phyloP scores from a whole-genome alignment of 2,329 filamentous ascomycete species.

The Botrytis elliptica region DNA sequence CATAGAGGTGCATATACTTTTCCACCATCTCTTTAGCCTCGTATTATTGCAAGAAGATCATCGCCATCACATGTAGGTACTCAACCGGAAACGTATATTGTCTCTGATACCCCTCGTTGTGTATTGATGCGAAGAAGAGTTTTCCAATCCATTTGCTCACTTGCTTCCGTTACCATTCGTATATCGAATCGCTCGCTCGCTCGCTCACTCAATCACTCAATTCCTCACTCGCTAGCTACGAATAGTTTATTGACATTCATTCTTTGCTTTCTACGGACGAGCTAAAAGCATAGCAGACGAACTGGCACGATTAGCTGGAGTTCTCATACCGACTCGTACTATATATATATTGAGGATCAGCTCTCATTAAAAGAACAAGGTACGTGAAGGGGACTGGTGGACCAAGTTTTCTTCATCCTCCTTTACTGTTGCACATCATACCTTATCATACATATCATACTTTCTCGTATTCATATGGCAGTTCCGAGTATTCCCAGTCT shows the following conservation, averaged over 20 bases:
- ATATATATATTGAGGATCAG: background rate
- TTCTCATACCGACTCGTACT: background rate
- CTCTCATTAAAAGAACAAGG: background rate
- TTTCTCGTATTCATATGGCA: background rate
- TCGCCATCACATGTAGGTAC: background rate
- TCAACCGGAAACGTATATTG: conserved; percentile 6
- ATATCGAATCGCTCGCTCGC: too few species aligned
- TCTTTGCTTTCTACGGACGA: background rate
- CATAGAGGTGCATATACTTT: background rate
- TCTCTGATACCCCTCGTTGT: background rate
- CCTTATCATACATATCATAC: background rate
- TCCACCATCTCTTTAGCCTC: background rate
- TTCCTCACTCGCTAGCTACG: background rate
- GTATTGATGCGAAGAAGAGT: background rate
- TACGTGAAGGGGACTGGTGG: background rate
- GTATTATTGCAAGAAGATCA: background rate
- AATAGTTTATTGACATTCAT: background rate
- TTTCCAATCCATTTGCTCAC: background rate
- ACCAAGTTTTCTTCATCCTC: background rate
- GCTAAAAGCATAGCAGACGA: background rate
- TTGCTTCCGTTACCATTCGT: background rate
- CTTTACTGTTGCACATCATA: background rate
- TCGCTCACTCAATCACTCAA: background rate
- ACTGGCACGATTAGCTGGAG: background rate
- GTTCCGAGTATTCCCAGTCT: background rate